A percentile compares a stretch with the other conserved stretches of the same genome.
These are phyloP conservation scores for Clarireedia paspali DNA, from an alignment of 2,329 filamentous ascomycete genomes.

Conservation along the genomic window DNA sequence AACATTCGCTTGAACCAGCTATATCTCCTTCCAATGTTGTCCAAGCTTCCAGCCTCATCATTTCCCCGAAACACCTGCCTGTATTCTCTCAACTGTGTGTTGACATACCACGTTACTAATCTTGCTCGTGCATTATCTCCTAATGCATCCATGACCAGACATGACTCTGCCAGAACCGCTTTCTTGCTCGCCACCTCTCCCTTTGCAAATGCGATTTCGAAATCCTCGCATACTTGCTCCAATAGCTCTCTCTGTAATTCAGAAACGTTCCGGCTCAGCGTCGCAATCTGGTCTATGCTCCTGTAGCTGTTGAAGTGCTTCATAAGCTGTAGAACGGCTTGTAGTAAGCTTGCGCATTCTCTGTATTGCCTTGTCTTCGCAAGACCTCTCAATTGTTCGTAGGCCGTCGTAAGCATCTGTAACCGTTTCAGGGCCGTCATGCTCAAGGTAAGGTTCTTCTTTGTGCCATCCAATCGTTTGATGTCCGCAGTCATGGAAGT, in stretches of 20 bases:
- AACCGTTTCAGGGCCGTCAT: slow-evolving; percentile 97
- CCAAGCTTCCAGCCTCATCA: slow-evolving; percentile 89
- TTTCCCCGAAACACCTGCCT: slow-evolving; percentile 92
- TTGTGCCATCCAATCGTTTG: slow-evolving; percentile 92
- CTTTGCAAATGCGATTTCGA: slow-evolving; percentile 90
- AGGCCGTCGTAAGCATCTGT: slow-evolving; percentile 99
- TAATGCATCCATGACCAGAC: slow-evolving; percentile 87
- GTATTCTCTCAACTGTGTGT: slow-evolving; percentile 92
- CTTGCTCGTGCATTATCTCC: slow-evolving; percentile 78
- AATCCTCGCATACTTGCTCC: slow-evolving; percentile 98
- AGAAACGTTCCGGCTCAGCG: slow-evolving; percentile 82
- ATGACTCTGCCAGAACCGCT: slow-evolving; percentile 73
- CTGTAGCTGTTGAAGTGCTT: slow-evolving; percentile 97
- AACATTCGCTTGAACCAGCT: slow-evolving; percentile 95
- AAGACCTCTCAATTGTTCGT: slow-evolving; percentile 83
- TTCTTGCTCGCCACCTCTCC: slow-evolving; percentile 67
- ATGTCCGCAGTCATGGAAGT: slow-evolving; percentile 99
- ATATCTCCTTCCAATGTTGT: slow-evolving; percentile 93
- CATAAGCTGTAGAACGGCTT: slow-evolving; percentile 96
- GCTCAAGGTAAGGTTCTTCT: slow-evolving; percentile 89
- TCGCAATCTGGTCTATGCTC: slow-evolving; percentile 96
- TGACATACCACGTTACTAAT: slow-evolving; percentile 94
- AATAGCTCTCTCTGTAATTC: slow-evolving; percentile 87
- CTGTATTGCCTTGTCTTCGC: slow-evolving; percentile 84
- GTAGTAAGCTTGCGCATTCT: slow-evolving; percentile 87